Conservation (phyloP, 805 yeast species). For the Yamadazyma paraphyllophila region DNA sequence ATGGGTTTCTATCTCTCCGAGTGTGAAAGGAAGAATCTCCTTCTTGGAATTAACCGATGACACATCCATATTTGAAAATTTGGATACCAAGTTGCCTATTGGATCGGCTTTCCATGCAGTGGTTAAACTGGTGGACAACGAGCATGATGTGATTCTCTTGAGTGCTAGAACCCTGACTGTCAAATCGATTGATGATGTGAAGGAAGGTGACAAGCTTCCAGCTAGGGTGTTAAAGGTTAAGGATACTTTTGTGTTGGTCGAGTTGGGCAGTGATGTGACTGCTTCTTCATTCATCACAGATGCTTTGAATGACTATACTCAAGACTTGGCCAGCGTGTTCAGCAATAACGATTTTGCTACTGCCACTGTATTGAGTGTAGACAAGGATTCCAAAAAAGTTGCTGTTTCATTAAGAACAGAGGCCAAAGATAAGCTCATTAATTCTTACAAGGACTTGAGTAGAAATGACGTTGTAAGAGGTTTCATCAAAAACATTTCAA, state of each 20-base stretch:
- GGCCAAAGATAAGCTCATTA: slow-evolving; percentile 52
- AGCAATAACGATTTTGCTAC: slow-evolving; percentile 52
- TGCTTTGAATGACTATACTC: slow-evolving; percentile 66
- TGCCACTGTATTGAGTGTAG: slow-evolving; percentile 54
- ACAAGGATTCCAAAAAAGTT: slow-evolving; percentile 49
- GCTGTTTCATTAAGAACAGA: slow-evolving; percentile 59
- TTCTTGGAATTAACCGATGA: slow-evolving; percentile 62
- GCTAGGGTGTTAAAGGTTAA: slow-evolving; percentile 60
- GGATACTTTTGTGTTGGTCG: slow-evolving; percentile 62
- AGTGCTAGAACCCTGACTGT: slow-evolving; percentile 48
- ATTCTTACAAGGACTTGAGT: slow-evolving; percentile 50
- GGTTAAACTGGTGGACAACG: slow-evolving; percentile 53
- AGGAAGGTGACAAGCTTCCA: slow-evolving; percentile 55
- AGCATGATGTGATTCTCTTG: slow-evolving; percentile 49
- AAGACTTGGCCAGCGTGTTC: slow-evolving; percentile 49
- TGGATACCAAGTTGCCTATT: slow-evolving; percentile 61
- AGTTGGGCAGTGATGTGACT: slow-evolving; percentile 59
- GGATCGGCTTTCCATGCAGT: slow-evolving; percentile 67
- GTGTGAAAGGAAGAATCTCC: slow-evolving; percentile 63
- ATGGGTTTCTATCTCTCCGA: slow-evolving; percentile 71
- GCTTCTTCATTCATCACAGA: slow-evolving; percentile 74
- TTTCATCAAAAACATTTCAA: slow-evolving; percentile 70
- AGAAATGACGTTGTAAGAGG: slow-evolving; percentile 79
- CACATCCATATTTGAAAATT: slow-evolving; percentile 42
- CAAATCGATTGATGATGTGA: slow-evolving; percentile 46